Base-by-base conservation (phyloP, 129 eudicot genomes). In the Pseudognaphalium luteoalbum region DNA sequence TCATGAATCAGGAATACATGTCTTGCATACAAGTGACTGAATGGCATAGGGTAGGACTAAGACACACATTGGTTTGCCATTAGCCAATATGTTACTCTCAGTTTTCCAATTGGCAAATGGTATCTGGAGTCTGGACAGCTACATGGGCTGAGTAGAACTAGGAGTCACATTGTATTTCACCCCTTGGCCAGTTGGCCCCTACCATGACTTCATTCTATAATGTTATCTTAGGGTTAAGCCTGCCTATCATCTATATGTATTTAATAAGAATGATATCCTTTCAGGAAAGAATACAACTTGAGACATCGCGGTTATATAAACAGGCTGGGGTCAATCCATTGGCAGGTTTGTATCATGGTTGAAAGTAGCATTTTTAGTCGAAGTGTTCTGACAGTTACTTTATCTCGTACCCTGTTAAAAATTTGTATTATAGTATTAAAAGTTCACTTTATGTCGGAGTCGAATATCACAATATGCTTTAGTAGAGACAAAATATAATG, bases 261-360 rank as follows among this genome's bases (percentile, higher is more conserved):
- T 28, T 80, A 59, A 54, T 66, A 57, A 56, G 66, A 35, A 47
- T 73, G 70, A 52, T 76, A 41, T 72, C 58, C 66, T 77, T 83
- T 67, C 92, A 95, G 99, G 99, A 95, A 89, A 87, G 97, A 82
- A 91, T 95, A 85, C 97, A 91, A 85, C 99, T 95, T 34, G 99
- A 95, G 92, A 95, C 99, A 77, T 82, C 93, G 8, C 92, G 99
- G 22, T 82, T 95, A 56, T 95, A 95, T 75, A 89, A 62, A 66
- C 97, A 95, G 83, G 99, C 99, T 28, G 99, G 99, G 79, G 96
- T 95, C 74, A 95, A 95, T 83, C 99, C 99, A 62, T 85, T 91
- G 83, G 99, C 99, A 86, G 99, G 99, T 94, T 81, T 2, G 70
- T 68, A 21, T 10, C 17, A 20, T 34, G 57, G 64, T 41, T 72